A percentile compares a stretch with the other conserved stretches of the same genome.
These are phyloP conservation scores for Eimeria maxima DNA, from an alignment of 169 alveolate species.

Conservation along the genomic window DNA sequence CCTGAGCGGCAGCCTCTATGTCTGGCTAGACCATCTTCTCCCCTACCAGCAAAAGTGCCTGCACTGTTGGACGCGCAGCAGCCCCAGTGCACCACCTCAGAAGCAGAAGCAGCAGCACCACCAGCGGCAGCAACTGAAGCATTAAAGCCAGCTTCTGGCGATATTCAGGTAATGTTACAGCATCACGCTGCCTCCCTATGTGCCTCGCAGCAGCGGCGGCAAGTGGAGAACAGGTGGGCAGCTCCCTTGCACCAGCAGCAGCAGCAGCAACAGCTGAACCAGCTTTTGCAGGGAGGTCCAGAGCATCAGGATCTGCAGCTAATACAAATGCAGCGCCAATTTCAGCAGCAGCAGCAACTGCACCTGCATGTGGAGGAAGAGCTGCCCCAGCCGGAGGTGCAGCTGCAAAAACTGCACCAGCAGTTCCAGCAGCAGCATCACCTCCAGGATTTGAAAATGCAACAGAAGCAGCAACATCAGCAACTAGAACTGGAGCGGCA, in stretches of 20 bases:
- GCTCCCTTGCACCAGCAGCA: slow-evolving; percentile 9
- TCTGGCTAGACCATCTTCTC: not conserved
- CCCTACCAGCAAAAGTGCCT: not conserved
- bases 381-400: not conserved
- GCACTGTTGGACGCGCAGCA: not conserved
- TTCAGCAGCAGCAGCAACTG: not conserved
- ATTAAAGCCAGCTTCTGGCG: not conserved
- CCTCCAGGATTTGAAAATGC: not conserved
- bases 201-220: not conserved
- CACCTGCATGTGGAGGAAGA: not conserved
- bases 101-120: not conserved
- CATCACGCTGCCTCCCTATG: not conserved
- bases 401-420: not conserved
- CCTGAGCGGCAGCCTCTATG: not conserved
- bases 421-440: not conserved
- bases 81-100: not conserved
- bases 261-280: not conserved
- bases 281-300: not conserved
- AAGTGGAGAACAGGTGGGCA: not conserved
- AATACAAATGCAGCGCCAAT: not conserved
- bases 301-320: not conserved
- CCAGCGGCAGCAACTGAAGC: not conserved
- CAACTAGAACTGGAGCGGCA: not conserved
- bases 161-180: not conserved
- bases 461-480: not conserved